These are phyloP conservation scores for Sedum album DNA, from an alignment of 164 flowering plant genomes.

Conservation along the genomic window DNA sequence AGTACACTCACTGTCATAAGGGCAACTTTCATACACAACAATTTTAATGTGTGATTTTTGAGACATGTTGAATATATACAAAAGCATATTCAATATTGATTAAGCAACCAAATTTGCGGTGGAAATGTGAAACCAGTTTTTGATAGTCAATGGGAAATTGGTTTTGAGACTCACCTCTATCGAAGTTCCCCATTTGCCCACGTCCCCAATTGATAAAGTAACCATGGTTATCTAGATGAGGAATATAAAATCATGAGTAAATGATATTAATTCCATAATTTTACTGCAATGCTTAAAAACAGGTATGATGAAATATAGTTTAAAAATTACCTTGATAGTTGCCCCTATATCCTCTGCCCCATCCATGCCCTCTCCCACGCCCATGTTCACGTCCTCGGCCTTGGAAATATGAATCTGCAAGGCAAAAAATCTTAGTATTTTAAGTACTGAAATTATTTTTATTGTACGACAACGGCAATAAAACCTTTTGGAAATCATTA, in stretches of 20 bases:
- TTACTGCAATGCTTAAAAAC: not conserved
- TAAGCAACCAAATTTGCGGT: too few relatives aligned
- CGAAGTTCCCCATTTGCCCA: slow-evolving; percentile 48
- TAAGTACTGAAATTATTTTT: not conserved
- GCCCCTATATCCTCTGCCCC: slow-evolving; percentile 49
- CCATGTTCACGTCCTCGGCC: slow-evolving; percentile 69
- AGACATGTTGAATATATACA: not conserved
- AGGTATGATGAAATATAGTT: not conserved
- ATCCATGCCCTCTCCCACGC: slow-evolving; percentile 51
- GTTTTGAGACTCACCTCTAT: slow-evolving; percentile 46
- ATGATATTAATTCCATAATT: not conserved
- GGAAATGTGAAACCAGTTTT: not conserved
- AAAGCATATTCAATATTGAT: not conserved
- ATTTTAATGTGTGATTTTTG: not conserved
- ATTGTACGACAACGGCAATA: too few relatives aligned
- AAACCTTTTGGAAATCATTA: slow-evolving; percentile 10
- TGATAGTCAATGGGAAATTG: slow-evolving; percentile 3
- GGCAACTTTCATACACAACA: too few relatives aligned
- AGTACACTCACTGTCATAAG: not conserved
- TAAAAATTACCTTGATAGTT: slow-evolving; percentile 26
- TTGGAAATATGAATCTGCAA: slow-evolving; percentile 37
- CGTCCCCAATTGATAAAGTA: slow-evolving; percentile 41
- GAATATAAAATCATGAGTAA: not conserved
- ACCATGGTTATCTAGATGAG: slow-evolving; percentile 43
- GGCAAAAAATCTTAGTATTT: not conserved